Percentiles rank a stretch among this genome's conserved stretches.
Evolutionary conservation across 805 yeast species (phyloP).

Genomic region (Kazachstania taianensis): DNA sequence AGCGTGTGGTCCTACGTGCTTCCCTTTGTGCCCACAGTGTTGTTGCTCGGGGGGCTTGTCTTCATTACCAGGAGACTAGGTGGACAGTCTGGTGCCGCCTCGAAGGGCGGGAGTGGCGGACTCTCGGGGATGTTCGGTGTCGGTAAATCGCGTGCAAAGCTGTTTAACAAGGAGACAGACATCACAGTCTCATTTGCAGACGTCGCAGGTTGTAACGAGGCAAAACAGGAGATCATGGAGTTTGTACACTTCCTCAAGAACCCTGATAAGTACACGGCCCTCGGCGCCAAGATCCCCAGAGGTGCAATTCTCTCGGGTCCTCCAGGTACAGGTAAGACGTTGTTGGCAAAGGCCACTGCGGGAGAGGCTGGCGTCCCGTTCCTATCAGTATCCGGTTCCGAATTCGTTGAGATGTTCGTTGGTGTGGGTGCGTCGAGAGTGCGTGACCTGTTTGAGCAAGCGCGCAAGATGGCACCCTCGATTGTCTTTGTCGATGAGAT

Average conservation of each 20-base stretch:
- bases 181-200: conserved; percentile 76
- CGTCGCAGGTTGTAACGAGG: conserved; percentile 93
- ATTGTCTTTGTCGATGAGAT: conserved; percentile 90
- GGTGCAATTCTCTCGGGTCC: conserved; percentile 94
- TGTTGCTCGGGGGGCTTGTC: conserved; percentile 67
- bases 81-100: conserved; percentile 41
- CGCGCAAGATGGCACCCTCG: conserved; percentile 82
- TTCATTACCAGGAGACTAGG: conserved; percentile 39
- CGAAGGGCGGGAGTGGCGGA: neutral
- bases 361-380: conserved; percentile 96
- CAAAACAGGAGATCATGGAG: conserved; percentile 92
- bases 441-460: conserved; percentile 82
- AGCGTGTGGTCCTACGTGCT: conserved; percentile 52
- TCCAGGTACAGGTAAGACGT: conserved; percentile 95
- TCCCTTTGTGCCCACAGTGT: conserved; percentile 70
- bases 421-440: conserved; percentile 96
- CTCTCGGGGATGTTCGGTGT: conserved; percentile 54
- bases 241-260: conserved; percentile 82
- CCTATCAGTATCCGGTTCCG: conserved; percentile 84
- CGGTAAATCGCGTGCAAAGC: conserved; percentile 70
- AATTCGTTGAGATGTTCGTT: conserved; percentile 93
- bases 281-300: conserved; percentile 91
- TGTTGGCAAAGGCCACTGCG: conserved; percentile 89
- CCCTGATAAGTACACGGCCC: conserved; percentile 71
- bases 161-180: conserved; percentile 74